These are phyloP conservation scores for Cytospora leucostoma DNA, from an alignment of 2,329 filamentous ascomycete genomes.

Conservation along the genomic window DNA sequence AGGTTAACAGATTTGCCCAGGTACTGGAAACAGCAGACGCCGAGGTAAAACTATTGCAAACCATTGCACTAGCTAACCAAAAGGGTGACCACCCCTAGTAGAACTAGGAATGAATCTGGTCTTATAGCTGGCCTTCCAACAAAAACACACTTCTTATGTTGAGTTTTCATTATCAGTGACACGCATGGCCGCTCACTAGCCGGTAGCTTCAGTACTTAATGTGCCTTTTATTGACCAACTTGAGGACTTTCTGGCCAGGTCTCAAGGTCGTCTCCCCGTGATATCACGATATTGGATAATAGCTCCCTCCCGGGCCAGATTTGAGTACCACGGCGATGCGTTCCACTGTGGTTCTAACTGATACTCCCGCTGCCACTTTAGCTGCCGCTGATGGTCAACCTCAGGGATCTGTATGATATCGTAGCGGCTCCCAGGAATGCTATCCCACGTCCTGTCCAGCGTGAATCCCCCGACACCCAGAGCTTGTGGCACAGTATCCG, in stretches of 20 bases:
- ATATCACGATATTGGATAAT: constrained; percentile 8
- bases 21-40: too few species aligned
- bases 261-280: constrained; percentile 1
- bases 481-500: constrained; percentile 4
- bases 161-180: too few species aligned
- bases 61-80: too few species aligned
- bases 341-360: constrained; percentile 2
- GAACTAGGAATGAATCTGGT: too few species aligned
- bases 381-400: constrained; percentile 8
- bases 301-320: constrained; percentile 1
- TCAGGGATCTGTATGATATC: constrained; percentile 14
- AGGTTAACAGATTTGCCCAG: too few species aligned
- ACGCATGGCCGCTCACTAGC: too few species aligned
- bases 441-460: constrained; percentile 15
- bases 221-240: too few species aligned
- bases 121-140: too few species aligned
- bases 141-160: too few species aligned
- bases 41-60: too few species aligned
- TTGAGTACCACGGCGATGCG: neutral
- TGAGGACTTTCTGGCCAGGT: too few species aligned
- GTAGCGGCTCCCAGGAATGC: constrained; percentile 13
- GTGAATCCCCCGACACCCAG: constrained; percentile 9
- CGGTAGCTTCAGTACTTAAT: neutral
- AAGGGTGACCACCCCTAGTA: too few species aligned
- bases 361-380: constrained; percentile 8